Conservation (phyloP, 139 green algal genomes). For the Volvox africanus region DNA sequence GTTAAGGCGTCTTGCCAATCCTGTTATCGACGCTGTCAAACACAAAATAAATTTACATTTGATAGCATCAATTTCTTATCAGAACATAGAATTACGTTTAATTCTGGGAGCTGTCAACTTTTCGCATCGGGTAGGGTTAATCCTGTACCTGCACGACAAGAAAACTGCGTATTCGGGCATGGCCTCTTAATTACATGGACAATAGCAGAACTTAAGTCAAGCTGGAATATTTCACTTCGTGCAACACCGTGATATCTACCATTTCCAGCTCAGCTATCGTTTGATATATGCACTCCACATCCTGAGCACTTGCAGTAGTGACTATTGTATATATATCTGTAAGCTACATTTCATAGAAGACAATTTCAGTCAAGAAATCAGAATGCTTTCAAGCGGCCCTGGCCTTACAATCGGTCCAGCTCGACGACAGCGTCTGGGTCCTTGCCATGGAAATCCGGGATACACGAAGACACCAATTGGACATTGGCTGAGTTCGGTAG, state of each 20-base stretch:
- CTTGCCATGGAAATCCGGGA: neutral
- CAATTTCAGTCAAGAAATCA: neutral
- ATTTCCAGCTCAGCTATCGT: constrained; percentile 16
- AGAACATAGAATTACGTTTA: too few relatives aligned
- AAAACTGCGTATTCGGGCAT: neutral
- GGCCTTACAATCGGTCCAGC: neutral
- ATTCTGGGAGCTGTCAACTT: neutral
- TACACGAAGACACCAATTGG: neutral
- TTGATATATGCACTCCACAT: neutral
- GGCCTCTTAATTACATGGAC: neutral
- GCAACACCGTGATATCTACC: neutral
- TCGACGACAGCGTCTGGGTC: constrained; percentile 1
- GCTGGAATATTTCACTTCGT: neutral
- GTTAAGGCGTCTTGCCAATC: too few relatives aligned
- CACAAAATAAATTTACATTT: too few relatives aligned
- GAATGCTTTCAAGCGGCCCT: constrained; percentile 13
- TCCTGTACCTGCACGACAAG: neutral
- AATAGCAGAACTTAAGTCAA: neutral
- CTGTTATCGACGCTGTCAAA: too few relatives aligned
- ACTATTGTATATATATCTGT: neutral
- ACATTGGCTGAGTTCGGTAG: neutral
- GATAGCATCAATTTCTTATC: too few relatives aligned
- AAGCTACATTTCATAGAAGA: neutral
- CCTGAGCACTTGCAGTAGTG: neutral
- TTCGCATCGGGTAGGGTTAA: neutral